These are phyloP conservation scores for Pyrenula aspistea DNA, from an alignment of 495 filamentous ascomycete genomes.

Conservation along the genomic window DNA sequence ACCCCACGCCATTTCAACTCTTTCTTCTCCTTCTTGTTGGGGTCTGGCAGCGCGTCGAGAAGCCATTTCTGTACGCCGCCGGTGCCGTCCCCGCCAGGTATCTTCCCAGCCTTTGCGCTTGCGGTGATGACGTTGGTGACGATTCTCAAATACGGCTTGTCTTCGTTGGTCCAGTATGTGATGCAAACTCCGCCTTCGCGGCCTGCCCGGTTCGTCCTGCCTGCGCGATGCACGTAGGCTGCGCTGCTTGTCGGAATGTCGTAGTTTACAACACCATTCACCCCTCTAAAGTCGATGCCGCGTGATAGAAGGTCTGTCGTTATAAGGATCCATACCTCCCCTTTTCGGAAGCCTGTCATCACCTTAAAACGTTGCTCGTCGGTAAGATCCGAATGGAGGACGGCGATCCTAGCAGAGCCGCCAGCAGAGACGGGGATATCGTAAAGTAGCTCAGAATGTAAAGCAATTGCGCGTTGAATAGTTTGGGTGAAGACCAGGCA, in stretches of 20 bases:
- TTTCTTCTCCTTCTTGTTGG: constrained; percentile 71
- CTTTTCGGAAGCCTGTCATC: constrained; percentile 81
- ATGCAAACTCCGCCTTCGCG: constrained; percentile 82
- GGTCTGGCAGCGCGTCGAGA: constrained; percentile 71
- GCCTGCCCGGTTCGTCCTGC: constrained; percentile 81
- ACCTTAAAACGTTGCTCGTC: constrained; percentile 62
- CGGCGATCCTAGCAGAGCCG: constrained; percentile 74
- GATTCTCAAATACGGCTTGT: constrained; percentile 79
- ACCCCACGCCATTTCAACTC: constrained; percentile 73
- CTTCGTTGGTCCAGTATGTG: constrained; percentile 90
- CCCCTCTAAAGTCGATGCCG: constrained; percentile 80
- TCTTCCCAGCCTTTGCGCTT: constrained; percentile 51
- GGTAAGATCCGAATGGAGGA: constrained; percentile 77
- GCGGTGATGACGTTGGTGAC: constrained; percentile 85
- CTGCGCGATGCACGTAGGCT: constrained; percentile 86
- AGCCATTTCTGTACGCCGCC: constrained; percentile 72
- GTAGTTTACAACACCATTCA: constrained; percentile 94
- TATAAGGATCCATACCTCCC: constrained; percentile 91
- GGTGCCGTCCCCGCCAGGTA: constrained; percentile 14
- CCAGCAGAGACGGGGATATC: constrained; percentile 85
- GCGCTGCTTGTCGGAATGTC: constrained; percentile 83
- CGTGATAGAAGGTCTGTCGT: constrained; percentile 88
- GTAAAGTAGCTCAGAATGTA: constrained; percentile 84
- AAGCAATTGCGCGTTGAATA: constrained; percentile 74
- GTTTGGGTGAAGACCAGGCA: constrained; percentile 94